Evolutionary conservation across 495 filamentous ascomycete species (phyloP).

Genomic region (Tuber magnatum): DNA sequence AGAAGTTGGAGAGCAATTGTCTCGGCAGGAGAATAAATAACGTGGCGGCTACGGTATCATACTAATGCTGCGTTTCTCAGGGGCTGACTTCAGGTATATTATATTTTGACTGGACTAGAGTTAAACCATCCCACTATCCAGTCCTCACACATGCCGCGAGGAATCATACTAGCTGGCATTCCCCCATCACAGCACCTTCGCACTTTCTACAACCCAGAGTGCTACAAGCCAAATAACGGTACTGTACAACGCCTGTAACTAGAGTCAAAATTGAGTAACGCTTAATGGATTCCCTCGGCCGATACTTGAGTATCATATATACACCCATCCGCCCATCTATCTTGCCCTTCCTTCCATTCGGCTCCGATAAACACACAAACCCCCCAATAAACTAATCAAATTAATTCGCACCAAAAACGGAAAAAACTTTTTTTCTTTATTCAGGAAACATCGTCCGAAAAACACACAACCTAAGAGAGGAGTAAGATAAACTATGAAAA

Average conservation of each 20-base stretch:
- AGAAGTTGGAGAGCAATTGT: not conserved
- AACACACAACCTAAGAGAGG: slow-evolving; percentile 21
- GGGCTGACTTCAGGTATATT: not conserved
- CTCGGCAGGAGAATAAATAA: not conserved
- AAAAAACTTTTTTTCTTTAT: slow-evolving; percentile 1
- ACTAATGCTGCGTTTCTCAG: not conserved
- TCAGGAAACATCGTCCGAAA: not conserved
- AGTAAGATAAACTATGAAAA: slow-evolving; percentile 17
- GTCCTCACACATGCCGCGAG: not conserved
- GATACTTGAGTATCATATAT: no score
- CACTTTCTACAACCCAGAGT: not conserved
- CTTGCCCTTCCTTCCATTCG: not conserved
- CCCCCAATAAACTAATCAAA: not conserved
- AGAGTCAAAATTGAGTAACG: not conserved
- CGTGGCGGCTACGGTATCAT: not conserved
- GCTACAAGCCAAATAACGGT: not conserved
- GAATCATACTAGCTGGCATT: not conserved
- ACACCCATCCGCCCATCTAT: not conserved
- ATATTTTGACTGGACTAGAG: not conserved
- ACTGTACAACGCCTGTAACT: not conserved
- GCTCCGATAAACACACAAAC: not conserved
- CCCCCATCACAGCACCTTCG: not conserved
- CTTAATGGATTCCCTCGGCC: not conserved
- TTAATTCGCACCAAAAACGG: not conserved
- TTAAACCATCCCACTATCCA: not conserved